A percentile compares a stretch with the other conserved stretches of the same genome.
phyloP scores from a whole-genome alignment of 2,329 filamentous ascomycete genomes.

The Periconia sp. region DNA sequence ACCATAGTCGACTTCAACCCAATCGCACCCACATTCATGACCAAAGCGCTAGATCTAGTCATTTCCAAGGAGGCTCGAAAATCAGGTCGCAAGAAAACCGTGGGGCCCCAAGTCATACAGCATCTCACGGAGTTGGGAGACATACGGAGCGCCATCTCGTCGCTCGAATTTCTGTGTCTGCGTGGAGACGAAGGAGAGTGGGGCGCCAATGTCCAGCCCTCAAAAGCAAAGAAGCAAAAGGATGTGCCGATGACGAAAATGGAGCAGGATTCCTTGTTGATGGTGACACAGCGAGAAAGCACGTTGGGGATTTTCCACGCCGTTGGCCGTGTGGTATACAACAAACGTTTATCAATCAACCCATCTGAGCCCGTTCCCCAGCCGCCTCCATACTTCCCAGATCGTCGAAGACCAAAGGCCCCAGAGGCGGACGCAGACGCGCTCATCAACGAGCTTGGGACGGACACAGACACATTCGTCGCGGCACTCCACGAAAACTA shows the following conservation, averaged over 20 bases:
- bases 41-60: constrained; percentile 79
- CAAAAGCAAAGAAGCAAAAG: constrained; percentile 56
- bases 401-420: constrained; percentile 46
- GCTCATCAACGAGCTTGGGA: constrained; percentile 90
- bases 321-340: constrained; percentile 93
- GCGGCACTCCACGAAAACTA: constrained; percentile 95
- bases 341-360: constrained; percentile 69
- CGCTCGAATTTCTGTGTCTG: constrained; percentile 88
- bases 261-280: constrained; percentile 76
- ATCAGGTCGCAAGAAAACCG: constrained; percentile 73
- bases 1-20: constrained; percentile 89
- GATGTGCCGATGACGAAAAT: constrained; percentile 68
- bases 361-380: constrained; percentile 38
- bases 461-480: constrained; percentile 87
- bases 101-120: constrained; percentile 77
- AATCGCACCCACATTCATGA: constrained; percentile 81
- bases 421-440: constrained; percentile 59
- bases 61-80: constrained; percentile 82
- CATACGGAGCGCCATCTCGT: constrained; percentile 87
- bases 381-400: constrained; percentile 51
- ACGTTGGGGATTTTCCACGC: constrained; percentile 95
- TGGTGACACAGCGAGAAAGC: constrained; percentile 83
- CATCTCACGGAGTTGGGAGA: constrained; percentile 85
- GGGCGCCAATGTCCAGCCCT: constrained; percentile 73
- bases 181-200: constrained; percentile 70